Base-by-base conservation (phyloP, 2,329 filamentous ascomycete genomes). In the Amylocarpus encephaloides region DNA sequence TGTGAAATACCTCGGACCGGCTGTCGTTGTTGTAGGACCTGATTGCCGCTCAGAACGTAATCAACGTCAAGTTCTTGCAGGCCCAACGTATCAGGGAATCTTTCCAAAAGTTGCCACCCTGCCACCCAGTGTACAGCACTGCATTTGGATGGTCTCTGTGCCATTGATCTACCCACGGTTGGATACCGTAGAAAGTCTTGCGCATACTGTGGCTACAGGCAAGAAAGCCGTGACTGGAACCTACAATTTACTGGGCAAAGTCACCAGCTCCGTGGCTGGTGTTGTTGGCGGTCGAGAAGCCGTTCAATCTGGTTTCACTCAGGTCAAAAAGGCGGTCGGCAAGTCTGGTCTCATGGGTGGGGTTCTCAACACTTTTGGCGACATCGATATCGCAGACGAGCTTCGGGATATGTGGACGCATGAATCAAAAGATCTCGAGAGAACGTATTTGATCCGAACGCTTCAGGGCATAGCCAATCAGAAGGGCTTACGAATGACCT, bases 401-500 rank as follows among this genome's bases (percentile, higher is more conserved):
- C 73, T 97, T 51, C 85, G 92, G 65, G 93, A 98, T 67, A 85
- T 95, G 75, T 98, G 93, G 93, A 98, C 93, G 18, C 93, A 98
- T 64, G 92, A 97, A 46, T 91, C 86, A 46, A 98, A 97, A 78
- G 93, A 98, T 62, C 82, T 98, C 36, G 93, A 98, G 71, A 79
- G 93, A 50, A 98, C 93, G 6, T 98, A 98, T 67, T 75, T 98
- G 54, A 95, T 98, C 66, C 85, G 93, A 57, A 98, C 93, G 1
- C 77, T 98, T 2, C 93, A 98, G 71, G 88, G 90, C 22, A 97
- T 98, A 61, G 78, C 93, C 1, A 89, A 95, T 66, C 91, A 95
- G 69, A 96, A 96, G 71, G 91, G 88, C 22, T 79, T 98, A 43
- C 85, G 93, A 42, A 96, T 98, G 87, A 96, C 91, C 1, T 97